Percentiles rank a stretch among this genome's conserved stretches.
Evolutionary conservation across 768 basidiomycete genomes (phyloP).

Genomic region (Pulveroboletus ravenelii): DNA sequence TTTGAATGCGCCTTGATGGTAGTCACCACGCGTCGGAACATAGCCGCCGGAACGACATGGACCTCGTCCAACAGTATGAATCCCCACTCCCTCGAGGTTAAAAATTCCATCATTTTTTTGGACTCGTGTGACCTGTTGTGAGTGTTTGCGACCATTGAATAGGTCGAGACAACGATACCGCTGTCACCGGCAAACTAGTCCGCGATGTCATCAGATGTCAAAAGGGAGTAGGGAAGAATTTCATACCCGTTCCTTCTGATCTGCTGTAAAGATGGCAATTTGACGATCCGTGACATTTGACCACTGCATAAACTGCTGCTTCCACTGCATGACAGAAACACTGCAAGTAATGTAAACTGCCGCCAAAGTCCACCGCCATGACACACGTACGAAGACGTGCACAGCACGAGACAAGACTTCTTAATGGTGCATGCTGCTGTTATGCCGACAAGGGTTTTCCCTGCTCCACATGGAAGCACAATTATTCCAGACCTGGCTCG

Average conservation of each 20-base stretch:
- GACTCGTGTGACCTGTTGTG: constrained; percentile 98
- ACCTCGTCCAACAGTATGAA: constrained; percentile 98
- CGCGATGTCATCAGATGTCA: constrained; percentile 4
- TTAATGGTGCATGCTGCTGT: constrained; percentile 99
- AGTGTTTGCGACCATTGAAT: constrained; percentile 99
- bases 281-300: constrained; percentile 96
- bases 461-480: constrained; percentile 96
- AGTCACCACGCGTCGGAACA: constrained; percentile 97
- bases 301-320: constrained; percentile 97
- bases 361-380: not conserved
- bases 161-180: constrained; percentile 97
- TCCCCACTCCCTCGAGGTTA: constrained; percentile 98
- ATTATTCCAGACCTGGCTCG: constrained; percentile 98
- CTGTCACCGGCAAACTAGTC: constrained; percentile 90
- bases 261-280: constrained; percentile 96
- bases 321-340: constrained; percentile 98
- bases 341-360: constrained; percentile 33
- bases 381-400: constrained; percentile 85
- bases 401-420: constrained; percentile 95
- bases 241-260: constrained; percentile 91
- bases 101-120: constrained; percentile 99
- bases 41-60: constrained; percentile 97
- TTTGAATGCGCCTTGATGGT: constrained; percentile 99
- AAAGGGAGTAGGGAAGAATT: not conserved
- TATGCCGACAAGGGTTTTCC: constrained; percentile 98